A percentile compares a stretch with the other conserved stretches of the same genome.
Conservation (phyloP, 2,329 filamentous ascomycete genomes). For the Clonostachys chloroleuca region DNA sequence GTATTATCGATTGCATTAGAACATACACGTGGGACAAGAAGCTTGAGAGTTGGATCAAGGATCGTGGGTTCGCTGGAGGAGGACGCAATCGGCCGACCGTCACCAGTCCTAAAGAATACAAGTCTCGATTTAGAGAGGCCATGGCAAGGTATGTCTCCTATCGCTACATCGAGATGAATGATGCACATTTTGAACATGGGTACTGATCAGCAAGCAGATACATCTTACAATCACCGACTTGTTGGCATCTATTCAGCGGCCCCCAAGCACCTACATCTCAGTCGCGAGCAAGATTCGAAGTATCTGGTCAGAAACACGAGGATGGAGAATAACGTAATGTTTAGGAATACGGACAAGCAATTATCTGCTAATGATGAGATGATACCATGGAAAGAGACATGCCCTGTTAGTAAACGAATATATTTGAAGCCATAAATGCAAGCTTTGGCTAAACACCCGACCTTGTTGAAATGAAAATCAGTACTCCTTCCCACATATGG, state of each 20-base stretch:
- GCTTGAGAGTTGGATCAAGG: slow-evolving; percentile 99
- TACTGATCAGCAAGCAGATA: slow-evolving; percentile 37
- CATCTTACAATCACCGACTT: slow-evolving; percentile 70
- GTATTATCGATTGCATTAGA: slow-evolving; percentile 96
- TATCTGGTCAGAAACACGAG: slow-evolving; percentile 7
- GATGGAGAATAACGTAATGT: too few relatives aligned
- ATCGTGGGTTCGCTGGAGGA: slow-evolving; percentile 76
- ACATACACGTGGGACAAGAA: slow-evolving; percentile 99
- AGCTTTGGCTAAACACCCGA: too few relatives aligned
- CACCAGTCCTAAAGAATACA: slow-evolving; percentile 96
- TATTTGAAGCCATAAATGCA: too few relatives aligned
- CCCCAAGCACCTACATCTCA: slow-evolving; percentile 28
- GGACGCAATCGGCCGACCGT: slow-evolving; percentile 86
- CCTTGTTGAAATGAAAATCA: too few relatives aligned
- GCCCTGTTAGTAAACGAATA: too few relatives aligned
- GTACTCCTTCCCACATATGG: too few relatives aligned
- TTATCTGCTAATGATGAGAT: too few relatives aligned
- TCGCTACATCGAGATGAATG: background rate
- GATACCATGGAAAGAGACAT: too few relatives aligned
- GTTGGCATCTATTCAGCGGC: slow-evolving; percentile 66
- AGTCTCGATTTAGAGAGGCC: slow-evolving; percentile 89
- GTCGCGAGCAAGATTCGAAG: slow-evolving; percentile 31
- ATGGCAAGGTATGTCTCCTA: slow-evolving; percentile 75
- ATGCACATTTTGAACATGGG: background rate
- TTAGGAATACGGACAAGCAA: too few relatives aligned